Base-by-base conservation (phyloP, 2,329 filamentous ascomycete genomes). In the Phoma herbarum region DNA sequence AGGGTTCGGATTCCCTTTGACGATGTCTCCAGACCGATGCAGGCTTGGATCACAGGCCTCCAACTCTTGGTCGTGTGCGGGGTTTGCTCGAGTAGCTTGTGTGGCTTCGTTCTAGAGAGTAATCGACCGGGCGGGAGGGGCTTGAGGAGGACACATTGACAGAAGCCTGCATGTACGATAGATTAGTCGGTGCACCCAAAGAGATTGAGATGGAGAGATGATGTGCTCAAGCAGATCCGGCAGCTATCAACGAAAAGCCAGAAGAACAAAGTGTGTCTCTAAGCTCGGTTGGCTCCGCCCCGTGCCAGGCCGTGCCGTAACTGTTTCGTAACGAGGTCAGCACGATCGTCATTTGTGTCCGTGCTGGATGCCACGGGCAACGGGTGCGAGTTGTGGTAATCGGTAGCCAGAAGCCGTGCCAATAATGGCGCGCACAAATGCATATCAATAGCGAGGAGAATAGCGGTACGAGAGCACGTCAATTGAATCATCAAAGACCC, bases 271-370 rank as follows among this genome's bases (percentile, higher is more conserved):
- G 60, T 62, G 54, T 45, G 65, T 66, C 60, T 56, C 58, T 62
- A 61, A 61, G 60, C 59, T 61, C 65, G 56, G 56, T 68, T 64
- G 63, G 59, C 60, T 64, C 60, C 60, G 61, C 61, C 63, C 64
- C 57, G 61, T 53, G 25, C 43, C 51, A 53, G 50, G 51, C 43
- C 51, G 42, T 67, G 64, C 64, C 66, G 64, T 61, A 61, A 65
- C 56, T 59, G 65, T 68, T 70, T 65, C 67, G 67, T 70, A 68
- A 67, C 61, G 59, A 64, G 57, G 61, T 59, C 54, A 62, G 66
- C 64, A 63, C 60, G 62, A 64, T 65, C 66, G 66, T 69, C 63
- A 69, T 68, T 68, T 57, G 60, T 57, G 64, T 59, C 59, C 58
- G 63, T 64, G 61, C 66, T 61, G 55, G 51, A 58, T 53, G 59